Evolutionary conservation across 2,329 filamentous ascomycete genomes (phyloP).

Genomic region (Neopestalotiopsis sp.): DNA sequence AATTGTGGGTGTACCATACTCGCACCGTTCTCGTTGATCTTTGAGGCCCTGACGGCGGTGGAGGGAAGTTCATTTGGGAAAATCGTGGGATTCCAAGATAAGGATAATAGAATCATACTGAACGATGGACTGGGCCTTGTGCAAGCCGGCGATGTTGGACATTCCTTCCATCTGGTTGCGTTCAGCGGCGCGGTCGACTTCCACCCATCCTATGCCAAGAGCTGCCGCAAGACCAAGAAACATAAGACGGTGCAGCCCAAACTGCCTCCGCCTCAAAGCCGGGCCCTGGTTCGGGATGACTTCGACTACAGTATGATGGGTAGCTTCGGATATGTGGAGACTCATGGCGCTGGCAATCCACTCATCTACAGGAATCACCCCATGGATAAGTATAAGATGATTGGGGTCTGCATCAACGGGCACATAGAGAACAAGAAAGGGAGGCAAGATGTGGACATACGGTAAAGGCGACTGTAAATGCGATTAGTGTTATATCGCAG

Average conservation of each 20-base stretch:
- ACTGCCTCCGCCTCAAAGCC: conserved; percentile 19
- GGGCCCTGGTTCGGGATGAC: conserved; percentile 32
- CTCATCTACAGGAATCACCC: conserved; percentile 18
- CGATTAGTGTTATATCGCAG: no score
- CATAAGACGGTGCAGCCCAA: conserved; percentile 16
- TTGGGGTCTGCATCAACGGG: conserved; percentile 22
- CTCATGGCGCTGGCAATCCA: conserved; percentile 19
- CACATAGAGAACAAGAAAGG: conserved; percentile 12
- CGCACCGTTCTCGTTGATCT: conserved; percentile 71
- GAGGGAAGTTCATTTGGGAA: conserved; percentile 28
- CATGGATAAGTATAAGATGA: conserved; percentile 20
- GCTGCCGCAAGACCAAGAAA: conserved; percentile 22
- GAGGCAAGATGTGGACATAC: no score
- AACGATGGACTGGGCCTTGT: conserved; percentile 31
- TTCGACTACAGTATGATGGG: conserved; percentile 24
- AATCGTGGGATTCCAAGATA: conserved; percentile 14
- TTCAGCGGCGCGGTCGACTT: conserved; percentile 27
- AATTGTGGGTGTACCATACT: conserved; percentile 31
- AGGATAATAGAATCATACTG: conserved; percentile 26
- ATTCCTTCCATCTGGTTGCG: conserved; percentile 28
- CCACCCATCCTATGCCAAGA: conserved; percentile 22
- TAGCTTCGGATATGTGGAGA: conserved; percentile 22
- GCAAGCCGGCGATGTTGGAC: conserved; percentile 31
- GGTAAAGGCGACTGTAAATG: no score
- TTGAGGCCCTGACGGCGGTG: conserved; percentile 67